A percentile compares a stretch with the other conserved stretches of the same genome.
These are phyloP conservation scores for Sphaceloma murrayae DNA, from an alignment of 2,329 filamentous ascomycete genomes.

Conservation along the genomic window DNA sequence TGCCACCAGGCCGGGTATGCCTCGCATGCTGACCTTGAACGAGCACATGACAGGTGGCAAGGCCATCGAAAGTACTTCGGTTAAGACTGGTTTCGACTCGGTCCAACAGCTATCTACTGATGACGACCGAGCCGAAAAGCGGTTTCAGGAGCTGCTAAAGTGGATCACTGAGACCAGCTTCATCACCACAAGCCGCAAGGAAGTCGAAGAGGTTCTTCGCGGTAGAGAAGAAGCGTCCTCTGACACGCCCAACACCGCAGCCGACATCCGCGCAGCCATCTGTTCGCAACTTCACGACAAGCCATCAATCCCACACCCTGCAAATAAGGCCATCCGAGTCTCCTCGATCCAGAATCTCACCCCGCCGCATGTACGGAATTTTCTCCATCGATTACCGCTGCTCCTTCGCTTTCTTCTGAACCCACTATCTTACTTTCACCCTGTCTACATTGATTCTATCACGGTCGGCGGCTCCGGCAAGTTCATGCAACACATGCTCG, in stretches of 20 bases:
- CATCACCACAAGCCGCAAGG: conserved; percentile 22
- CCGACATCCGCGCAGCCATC: conserved; percentile 42
- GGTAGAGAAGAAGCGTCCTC: conserved; percentile 26
- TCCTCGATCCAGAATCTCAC: conserved; percentile 40
- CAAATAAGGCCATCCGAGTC: conserved; percentile 39
- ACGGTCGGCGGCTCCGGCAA: conserved; percentile 42
- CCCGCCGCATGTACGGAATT: conserved; percentile 33
- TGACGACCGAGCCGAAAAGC: conserved; percentile 35
- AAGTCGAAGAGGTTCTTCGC: conserved; percentile 20
- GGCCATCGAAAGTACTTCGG: conserved; percentile 30
- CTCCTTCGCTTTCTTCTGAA: conserved; percentile 41
- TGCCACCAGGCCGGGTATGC: conserved; percentile 7
- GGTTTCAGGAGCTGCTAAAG: conserved; percentile 36
- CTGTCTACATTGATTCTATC: conserved; percentile 42
- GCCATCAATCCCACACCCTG: conserved; percentile 44
- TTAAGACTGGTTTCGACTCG: conserved; percentile 31
- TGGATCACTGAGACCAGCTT: conserved; percentile 34
- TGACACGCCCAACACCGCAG: conserved; percentile 33
- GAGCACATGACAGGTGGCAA: conserved; percentile 34
- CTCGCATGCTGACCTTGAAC: conserved; percentile 14
- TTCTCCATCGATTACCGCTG: conserved; percentile 43
- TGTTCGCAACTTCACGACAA: conserved; percentile 40
- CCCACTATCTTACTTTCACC: conserved; percentile 45
- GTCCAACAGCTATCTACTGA: conserved; percentile 38
- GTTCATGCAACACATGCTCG: conserved; percentile 41